Evolutionary conservation across 495 filamentous ascomycete species (phyloP), one percentile per base, ranked within the genome.

Genomic region (Aspergillus campestris): DNA sequence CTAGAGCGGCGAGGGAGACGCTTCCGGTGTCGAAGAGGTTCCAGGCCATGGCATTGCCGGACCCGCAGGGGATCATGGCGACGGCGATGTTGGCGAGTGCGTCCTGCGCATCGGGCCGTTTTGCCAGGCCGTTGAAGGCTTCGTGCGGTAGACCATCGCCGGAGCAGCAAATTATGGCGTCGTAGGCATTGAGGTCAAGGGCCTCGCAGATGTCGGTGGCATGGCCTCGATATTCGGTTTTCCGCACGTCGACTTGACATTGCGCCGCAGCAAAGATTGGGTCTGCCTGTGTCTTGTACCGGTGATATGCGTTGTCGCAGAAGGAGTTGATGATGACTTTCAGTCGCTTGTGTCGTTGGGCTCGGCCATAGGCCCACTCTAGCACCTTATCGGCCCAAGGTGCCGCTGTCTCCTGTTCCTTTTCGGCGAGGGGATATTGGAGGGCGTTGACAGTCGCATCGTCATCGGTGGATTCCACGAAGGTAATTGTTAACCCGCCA

Each of bases 81-180:
- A 98, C 79, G 8, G 92, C 88, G 11, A 95, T 61, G 52, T 84
- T 85, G 5, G 69, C 66, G 50, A 98, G 61, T 0, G 90, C 92
- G 38, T 74, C 77, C 37, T 74, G 67, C 18, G 87, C 89, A 64
- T 96, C 83, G 6, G 69, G 52, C 37, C 85, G 82, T 60, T 82
- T 83, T 11, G 73, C 88, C 15, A 98, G 59, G 6, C 92, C 92
- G 57, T 98, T 97, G 72, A 95, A 95, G 8, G 95, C 86, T 64
- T 98, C 91, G 56, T 95, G 84, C 0, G 88, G 86, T n/a, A 95
- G 60, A 10, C 92, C 92, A 53, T 98, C 92, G 2, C 92, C 92
- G 8, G 91, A 96, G 56, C 89, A 95, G 49, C 86, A 85, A 8
- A 92, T 78, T 6, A 95, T 75, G 5, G 87, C 80, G 65, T 98